Conservation (phyloP, 129 eudicot genomes). For the Logfia minima region DNA sequence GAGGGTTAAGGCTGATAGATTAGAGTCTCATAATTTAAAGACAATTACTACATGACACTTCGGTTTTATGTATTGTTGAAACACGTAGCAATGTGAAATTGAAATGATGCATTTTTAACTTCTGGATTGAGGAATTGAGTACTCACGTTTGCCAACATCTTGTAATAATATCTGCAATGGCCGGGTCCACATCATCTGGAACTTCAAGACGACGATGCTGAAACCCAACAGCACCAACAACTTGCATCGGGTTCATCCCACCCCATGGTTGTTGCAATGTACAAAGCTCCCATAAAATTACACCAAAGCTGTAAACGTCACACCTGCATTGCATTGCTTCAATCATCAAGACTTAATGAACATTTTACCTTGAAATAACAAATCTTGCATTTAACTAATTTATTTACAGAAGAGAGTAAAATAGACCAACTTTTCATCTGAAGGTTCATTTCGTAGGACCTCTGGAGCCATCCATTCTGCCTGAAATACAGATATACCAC, state of each 20-base stretch:
- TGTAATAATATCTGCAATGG: conserved; percentile 56
- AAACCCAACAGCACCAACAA: conserved; percentile 98
- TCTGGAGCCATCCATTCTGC: conserved; percentile 99
- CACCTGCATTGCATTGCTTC: conserved; percentile 47
- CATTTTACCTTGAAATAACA: background rate
- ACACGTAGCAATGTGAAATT: background rate
- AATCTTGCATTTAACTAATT: background rate
- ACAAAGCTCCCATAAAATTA: conserved; percentile 91
- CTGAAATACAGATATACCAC: conserved; percentile 45
- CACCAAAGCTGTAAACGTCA: conserved; percentile 91
- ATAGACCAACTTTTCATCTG: conserved; percentile 77
- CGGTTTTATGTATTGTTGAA: background rate
- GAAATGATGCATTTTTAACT: background rate
- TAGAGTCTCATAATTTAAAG: too few relatives aligned
- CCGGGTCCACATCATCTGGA: conserved; percentile 81
- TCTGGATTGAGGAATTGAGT: conserved; percentile 2
- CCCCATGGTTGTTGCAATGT: conserved; percentile 95
- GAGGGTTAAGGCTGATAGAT: too few relatives aligned
- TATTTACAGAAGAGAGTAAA: conserved; percentile 10
- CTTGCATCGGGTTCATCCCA: conserved; percentile 99
- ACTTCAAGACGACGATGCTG: conserved; percentile 93
- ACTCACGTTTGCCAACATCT: conserved; percentile 97
- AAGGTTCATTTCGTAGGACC: conserved; percentile 86
- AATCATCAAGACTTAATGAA: background rate
- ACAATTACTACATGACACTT: background rate